Evolutionary conservation across 2,329 filamentous ascomycete species (phyloP).

Genomic region (Diplodia scrobiculata): DNA sequence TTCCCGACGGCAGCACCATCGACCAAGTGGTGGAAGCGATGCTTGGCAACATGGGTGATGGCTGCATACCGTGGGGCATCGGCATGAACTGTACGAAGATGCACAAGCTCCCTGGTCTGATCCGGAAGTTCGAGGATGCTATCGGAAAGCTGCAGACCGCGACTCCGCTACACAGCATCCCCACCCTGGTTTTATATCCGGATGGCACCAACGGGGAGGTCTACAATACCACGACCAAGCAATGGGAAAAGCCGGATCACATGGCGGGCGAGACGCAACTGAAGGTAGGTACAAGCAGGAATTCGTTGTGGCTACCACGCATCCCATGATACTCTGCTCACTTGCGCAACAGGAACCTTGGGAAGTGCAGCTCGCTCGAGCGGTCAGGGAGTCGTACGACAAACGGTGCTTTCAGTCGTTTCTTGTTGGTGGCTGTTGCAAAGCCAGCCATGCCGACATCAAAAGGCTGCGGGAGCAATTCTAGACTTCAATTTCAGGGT

Average conservation of each 20-base stretch:
- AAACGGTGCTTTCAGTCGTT: background rate
- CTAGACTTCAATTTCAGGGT: too few relatives aligned
- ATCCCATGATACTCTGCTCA: background rate
- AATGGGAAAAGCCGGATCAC: background rate
- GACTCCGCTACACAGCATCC: background rate
- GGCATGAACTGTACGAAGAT: conserved; percentile 16
- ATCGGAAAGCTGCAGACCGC: background rate
- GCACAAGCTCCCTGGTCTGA: background rate
- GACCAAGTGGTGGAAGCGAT: conserved; percentile 1
- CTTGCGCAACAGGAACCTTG: background rate
- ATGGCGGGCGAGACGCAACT: background rate
- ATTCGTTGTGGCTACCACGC: too few relatives aligned
- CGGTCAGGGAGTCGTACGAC: background rate
- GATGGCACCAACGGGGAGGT: conserved; percentile 13
- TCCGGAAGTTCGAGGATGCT: conserved; percentile 3
- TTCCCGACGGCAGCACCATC: conserved; percentile 2
- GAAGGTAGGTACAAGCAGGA: background rate
- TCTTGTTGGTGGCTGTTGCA: conserved; percentile 9
- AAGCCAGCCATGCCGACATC: conserved; percentile 9
- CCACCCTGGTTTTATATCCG: background rate
- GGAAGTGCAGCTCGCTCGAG: background rate
- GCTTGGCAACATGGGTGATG: background rate
- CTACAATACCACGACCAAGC: conserved; percentile 14
- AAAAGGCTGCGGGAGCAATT: background rate
- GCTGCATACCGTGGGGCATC: background rate